These are phyloP conservation scores for Hypoxylon rickii DNA, from an alignment of 495 filamentous ascomycete genomes.

Conservation along the genomic window DNA sequence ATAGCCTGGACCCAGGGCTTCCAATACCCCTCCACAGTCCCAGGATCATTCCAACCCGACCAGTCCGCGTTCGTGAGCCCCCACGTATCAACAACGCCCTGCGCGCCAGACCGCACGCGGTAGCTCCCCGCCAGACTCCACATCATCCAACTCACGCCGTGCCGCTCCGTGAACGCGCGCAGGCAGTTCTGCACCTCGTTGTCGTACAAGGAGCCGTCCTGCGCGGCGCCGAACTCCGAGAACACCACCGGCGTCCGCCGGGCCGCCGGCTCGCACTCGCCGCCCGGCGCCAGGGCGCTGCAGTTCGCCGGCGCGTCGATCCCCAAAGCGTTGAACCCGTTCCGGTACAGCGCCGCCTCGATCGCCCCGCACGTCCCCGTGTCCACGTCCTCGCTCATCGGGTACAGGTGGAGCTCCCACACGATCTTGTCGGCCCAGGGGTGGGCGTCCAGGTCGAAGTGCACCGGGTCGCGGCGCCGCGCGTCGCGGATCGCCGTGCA, in stretches of 20 bases:
- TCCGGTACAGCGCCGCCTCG: slow-evolving; percentile 48
- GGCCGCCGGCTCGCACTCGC: slow-evolving; percentile 31
- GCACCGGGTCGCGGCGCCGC: slow-evolving; percentile 32
- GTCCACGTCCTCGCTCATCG: slow-evolving; percentile 45
- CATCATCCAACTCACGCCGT: slow-evolving; percentile 57
- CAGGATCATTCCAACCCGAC: slow-evolving; percentile 45
- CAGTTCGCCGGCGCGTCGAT: slow-evolving; percentile 40
- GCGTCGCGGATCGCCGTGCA: slow-evolving; percentile 48
- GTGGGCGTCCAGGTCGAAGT: slow-evolving; percentile 35
- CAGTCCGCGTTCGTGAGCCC: slow-evolving; percentile 48
- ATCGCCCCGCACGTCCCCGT: slow-evolving; percentile 50
- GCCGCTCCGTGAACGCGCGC: slow-evolving; percentile 47
- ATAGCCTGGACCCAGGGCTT: slow-evolving; percentile 44
- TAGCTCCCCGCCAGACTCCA: slow-evolving; percentile 63
- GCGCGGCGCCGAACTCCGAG: slow-evolving; percentile 54
- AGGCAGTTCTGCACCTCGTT: slow-evolving; percentile 54
- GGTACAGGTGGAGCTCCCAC: slow-evolving; percentile 60
- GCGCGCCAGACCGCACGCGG: slow-evolving; percentile 52
- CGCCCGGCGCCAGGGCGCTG: slow-evolving; percentile 27
- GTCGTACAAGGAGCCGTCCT: slow-evolving; percentile 45
- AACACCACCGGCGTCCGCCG: slow-evolving; percentile 51
- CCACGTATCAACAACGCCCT: slow-evolving; percentile 55
- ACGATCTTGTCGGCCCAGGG: slow-evolving; percentile 53
- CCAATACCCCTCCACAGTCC: slow-evolving; percentile 42
- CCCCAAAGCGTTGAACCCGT: slow-evolving; percentile 54